Evolutionary conservation across 495 filamentous ascomycete genomes (phyloP).

Genomic region (Jackrogersella minutella): DNA sequence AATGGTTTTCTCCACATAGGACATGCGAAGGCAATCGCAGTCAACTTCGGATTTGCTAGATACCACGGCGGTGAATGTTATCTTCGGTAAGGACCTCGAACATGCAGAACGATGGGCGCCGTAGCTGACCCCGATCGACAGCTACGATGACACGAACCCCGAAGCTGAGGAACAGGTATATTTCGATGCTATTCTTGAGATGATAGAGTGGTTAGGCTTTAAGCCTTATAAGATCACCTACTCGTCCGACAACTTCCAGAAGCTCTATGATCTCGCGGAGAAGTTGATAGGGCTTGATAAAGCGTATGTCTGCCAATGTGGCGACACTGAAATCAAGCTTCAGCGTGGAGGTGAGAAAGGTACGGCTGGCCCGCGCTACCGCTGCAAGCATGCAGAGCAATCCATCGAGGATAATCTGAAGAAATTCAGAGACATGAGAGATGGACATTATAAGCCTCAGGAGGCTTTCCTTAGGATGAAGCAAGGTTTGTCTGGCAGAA

Average conservation of each 20-base stretch:
- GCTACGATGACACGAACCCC: constrained; percentile 85
- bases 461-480: constrained; percentile 95
- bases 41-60: constrained; percentile 96
- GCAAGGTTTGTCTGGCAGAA: constrained; percentile 61
- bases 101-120: constrained; percentile 49
- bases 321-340: constrained; percentile 75
- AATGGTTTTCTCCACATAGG: constrained; percentile 83
- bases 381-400: constrained; percentile 80
- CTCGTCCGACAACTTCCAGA: constrained; percentile 81
- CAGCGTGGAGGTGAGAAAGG: constrained; percentile 78
- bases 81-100: constrained; percentile 37
- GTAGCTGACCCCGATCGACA: constrained; percentile 57
- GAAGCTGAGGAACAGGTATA: constrained; percentile 82
- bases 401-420: constrained; percentile 76
- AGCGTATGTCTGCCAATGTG: constrained; percentile 53
- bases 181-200: constrained; percentile 79
- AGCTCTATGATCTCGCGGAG: constrained; percentile 87
- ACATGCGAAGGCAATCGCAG: constrained; percentile 93
- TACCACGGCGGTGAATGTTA: constrained; percentile 77
- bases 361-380: constrained; percentile 71
- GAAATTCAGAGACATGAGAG: constrained; percentile 89
- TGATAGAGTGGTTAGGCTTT: constrained; percentile 84
- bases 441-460: constrained; percentile 87
- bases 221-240: constrained; percentile 81
- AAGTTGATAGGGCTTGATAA: constrained; percentile 75